phyloP scores from a whole-genome alignment of 2,329 filamentous ascomycete species.

The Aspergillus sp. region DNA sequence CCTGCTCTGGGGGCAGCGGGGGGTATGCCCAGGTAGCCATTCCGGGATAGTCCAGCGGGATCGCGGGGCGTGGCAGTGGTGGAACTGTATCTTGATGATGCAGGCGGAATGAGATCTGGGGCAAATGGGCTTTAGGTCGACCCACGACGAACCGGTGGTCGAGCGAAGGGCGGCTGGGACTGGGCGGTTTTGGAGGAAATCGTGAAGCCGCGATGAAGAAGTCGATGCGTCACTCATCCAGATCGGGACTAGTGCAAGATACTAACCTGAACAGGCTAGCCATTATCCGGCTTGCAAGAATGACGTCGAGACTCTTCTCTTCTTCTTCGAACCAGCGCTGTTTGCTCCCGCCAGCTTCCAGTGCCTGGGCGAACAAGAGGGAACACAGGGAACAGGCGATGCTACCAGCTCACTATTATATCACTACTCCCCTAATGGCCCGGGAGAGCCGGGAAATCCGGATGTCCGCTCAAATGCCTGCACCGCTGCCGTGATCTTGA shows the following conservation, averaged over 20 bases:
- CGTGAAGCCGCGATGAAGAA: background rate
- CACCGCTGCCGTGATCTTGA: no score
- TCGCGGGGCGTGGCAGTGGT: slow-evolving; percentile 1
- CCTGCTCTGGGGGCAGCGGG: slow-evolving; percentile 42
- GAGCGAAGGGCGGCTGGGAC: background rate
- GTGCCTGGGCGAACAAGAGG: background rate
- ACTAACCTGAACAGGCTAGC: slow-evolving; percentile 17
- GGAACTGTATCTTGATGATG: background rate
- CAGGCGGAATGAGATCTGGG: slow-evolving; percentile 3
- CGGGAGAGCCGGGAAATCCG: no score
- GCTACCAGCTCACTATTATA: slow-evolving; percentile 18
- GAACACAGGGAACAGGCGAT: slow-evolving; percentile 4
- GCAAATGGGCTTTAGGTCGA: slow-evolving; percentile 5
- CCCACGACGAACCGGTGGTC: slow-evolving; percentile 15
- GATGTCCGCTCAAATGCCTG: no score
- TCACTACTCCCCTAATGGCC: no score
- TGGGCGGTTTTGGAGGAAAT: background rate
- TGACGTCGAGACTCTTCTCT: slow-evolving; percentile 25
- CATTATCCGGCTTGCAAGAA: slow-evolving; percentile 16
- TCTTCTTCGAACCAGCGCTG: background rate
- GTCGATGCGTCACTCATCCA: slow-evolving; percentile 23
- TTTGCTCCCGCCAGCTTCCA: background rate
- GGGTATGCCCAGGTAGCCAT: slow-evolving; percentile 58
- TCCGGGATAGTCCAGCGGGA: slow-evolving; percentile 3
- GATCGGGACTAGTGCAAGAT: slow-evolving; percentile 9